Evolutionary conservation across 169 alveolate genomes (phyloP), one percentile per base, ranked within the genome.

Genomic region (Eimeria necatrix): DNA sequence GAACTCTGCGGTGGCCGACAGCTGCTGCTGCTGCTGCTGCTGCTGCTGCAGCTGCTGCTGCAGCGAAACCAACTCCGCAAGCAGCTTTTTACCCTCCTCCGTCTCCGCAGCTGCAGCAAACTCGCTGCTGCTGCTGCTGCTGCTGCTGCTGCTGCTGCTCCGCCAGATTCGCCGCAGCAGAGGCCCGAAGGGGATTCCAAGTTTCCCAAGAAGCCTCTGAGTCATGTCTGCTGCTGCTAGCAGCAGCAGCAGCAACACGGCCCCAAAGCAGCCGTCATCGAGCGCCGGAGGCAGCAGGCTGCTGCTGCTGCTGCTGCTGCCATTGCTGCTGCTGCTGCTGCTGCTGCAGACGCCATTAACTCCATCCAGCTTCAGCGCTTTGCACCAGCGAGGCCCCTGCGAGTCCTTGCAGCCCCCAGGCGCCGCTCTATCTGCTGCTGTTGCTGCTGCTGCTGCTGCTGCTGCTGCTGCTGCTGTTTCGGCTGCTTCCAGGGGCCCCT

Each of bases 21-120:
- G 22, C 52, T 71, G 83, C 83, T 71, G 83, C 83, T 71, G 83
- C 52, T 71, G 53, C 52, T 20, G 14, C 52, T 71, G 83, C 52
- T 12, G 53, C 83, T 24, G 48, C 83, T 7, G 26, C 83, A 12
- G 48, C 52, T 71, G 83, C 18, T 71, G 83, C 48, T 71, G 53
- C 52, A 71, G 18, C 14, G 83, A n/a, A 9, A 51, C 52, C 5
- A 71, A 51, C 83, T 71, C 83, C 4, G 14, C 52, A 46, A 26
- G 48, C 53, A 71, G 83, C 48, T 71, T 71, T 6, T 6, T 22
- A 4, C 46, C 18, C 18, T 24, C 53, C 18, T 32, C 83, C 22
- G 52, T n/a, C 53, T 32, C 52, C 26, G 41, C 26, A n/a, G 41
- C 26, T 4, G 74, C 74, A 64, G 74, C 74, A n/a, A 64, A 64